Conservation (phyloP, 2,329 filamentous ascomycete species). For the Cladosporium oxysporum region DNA sequence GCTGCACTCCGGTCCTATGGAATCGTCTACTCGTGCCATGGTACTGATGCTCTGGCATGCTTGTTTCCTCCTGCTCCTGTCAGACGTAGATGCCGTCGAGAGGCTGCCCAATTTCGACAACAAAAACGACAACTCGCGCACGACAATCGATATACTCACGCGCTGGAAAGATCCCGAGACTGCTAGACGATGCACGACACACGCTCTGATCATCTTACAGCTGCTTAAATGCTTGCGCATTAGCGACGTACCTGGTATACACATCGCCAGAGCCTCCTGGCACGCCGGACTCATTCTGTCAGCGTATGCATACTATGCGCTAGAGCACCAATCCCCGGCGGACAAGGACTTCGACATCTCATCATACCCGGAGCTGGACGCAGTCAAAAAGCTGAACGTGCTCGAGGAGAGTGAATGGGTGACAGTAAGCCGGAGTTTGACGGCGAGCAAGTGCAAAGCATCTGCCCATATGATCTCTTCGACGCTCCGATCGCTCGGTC, state of each 20-base stretch:
- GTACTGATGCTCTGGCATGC: conserved; percentile 20
- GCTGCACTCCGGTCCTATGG: not conserved
- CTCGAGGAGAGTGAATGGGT: not conserved
- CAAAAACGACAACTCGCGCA: not conserved
- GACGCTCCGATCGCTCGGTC: not conserved
- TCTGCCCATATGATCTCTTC: not conserved
- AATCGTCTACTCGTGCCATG: not conserved
- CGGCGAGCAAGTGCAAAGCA: not conserved
- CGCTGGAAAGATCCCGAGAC: not conserved
- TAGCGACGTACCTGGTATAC: not conserved
- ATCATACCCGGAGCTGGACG: not conserved
- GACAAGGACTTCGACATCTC: not conserved
- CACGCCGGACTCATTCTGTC: not conserved
- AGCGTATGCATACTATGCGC: not conserved
- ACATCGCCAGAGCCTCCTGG: not conserved
- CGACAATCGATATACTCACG: not conserved
- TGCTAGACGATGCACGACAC: not conserved
- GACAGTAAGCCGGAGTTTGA: not conserved
- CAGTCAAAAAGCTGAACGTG: not conserved
- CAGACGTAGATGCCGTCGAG: conserved; percentile 17
- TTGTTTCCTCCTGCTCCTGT: conserved; percentile 19
- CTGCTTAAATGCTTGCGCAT: not conserved
- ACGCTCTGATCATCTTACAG: not conserved
- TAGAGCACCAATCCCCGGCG: not conserved
- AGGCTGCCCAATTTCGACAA: not conserved